Percentiles rank a stretch among this genome's conserved stretches.
These are phyloP conservation scores for Mortierella sp. DNA, from an alignment of 371 early-diverging fungal species.

Conservation along the genomic window DNA sequence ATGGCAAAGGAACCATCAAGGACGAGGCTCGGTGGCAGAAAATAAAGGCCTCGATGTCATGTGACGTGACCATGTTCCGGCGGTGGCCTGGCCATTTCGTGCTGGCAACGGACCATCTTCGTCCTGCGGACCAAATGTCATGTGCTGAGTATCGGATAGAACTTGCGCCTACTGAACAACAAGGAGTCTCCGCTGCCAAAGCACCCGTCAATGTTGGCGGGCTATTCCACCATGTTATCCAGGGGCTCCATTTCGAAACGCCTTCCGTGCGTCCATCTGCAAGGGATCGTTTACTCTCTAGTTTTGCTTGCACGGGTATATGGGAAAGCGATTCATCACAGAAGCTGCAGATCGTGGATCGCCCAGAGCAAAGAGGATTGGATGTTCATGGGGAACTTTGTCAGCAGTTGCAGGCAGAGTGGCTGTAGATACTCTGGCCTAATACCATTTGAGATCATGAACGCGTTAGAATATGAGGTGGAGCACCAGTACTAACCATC, in stretches of 20 bases:
- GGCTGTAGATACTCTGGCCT: conserved; percentile 55
- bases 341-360: conserved; percentile 46
- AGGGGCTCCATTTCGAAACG: conserved; percentile 19
- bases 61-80: too few species aligned
- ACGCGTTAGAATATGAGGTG: background rate
- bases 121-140: background rate
- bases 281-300: conserved; percentile 6
- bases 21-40: conserved; percentile 29
- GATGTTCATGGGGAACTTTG: conserved; percentile 53
- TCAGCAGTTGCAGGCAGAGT: conserved; percentile 44
- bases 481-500: background rate
- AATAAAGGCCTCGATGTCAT: too few species aligned
- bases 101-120: too few species aligned
- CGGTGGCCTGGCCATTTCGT: too few species aligned
- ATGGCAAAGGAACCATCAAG: conserved; percentile 45
- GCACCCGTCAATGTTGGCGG: conserved; percentile 86
- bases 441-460: background rate
- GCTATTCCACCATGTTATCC: conserved; percentile 15
- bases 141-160: background rate
- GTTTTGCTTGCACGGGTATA: conserved; percentile 20
- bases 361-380: conserved; percentile 54
- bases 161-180: background rate
- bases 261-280: conserved; percentile 2
- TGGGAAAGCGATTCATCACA: conserved; percentile 15
- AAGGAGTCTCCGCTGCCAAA: conserved; percentile 90